Conservation (phyloP, 331 rosid genomes). For the Dryas integrifolia region DNA sequence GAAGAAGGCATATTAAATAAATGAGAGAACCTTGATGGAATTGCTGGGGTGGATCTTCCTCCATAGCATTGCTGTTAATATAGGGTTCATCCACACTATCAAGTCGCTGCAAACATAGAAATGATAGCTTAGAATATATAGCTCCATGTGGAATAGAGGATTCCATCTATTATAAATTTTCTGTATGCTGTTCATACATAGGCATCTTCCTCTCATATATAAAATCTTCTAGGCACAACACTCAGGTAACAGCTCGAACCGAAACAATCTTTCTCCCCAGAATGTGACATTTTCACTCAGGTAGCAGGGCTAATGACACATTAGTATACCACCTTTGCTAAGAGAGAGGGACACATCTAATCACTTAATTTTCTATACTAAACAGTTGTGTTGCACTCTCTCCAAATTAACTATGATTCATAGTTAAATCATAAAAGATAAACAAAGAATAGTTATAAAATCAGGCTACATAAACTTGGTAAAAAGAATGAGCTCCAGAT, state of each 20-base stretch:
- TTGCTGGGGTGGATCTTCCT: slow-evolving; percentile 41
- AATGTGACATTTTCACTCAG: too few relatives aligned
- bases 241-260: too few relatives aligned
- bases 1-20: slow-evolving; percentile 24
- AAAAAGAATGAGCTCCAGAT: too few relatives aligned
- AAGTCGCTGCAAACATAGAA: slow-evolving; percentile 55
- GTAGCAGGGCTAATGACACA: too few relatives aligned
- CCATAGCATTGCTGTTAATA: slow-evolving; percentile 29
- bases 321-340: neutral
- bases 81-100: slow-evolving; percentile 57
- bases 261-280: too few relatives aligned
- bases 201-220: too few relatives aligned
- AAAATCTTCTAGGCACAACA: too few relatives aligned
- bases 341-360: neutral
- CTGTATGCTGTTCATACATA: too few relatives aligned
- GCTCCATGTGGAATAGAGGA: slow-evolving; percentile 3
- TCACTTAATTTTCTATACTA: neutral
- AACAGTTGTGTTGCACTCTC: neutral
- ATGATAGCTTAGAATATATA: slow-evolving; percentile 2
- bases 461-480: too few relatives aligned
- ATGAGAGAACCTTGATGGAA: slow-evolving; percentile 66
- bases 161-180: neutral
- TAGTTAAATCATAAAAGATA: neutral
- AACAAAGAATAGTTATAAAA: neutral
- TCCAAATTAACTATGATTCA: neutral